phyloP scores from a whole-genome alignment of 257 asterid species.

The Mitragyna speciosa region DNA sequence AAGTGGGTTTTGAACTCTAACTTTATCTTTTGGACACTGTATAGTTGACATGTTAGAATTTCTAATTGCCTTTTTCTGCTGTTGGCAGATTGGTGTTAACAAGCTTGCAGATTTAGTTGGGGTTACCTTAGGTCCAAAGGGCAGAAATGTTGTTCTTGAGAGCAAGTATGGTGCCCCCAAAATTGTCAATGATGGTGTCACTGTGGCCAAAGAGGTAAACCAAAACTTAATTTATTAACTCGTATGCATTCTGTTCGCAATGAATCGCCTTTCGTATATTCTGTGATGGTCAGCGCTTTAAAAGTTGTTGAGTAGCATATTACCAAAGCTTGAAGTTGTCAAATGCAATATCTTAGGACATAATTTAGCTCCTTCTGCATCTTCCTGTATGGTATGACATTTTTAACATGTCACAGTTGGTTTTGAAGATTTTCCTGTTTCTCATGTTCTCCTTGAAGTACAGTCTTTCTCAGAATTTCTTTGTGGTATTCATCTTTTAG shows the following conservation, averaged over 20 bases:
- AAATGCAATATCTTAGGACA: neutral
- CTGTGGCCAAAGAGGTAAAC: constrained; percentile 86
- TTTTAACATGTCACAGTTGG: neutral
- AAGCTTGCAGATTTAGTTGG: constrained; percentile 95
- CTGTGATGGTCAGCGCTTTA: neutral
- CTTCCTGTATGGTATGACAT: neutral
- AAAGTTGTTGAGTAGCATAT: neutral
- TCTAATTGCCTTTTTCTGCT: neutral
- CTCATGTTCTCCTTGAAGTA: neutral
- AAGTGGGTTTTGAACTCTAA: constrained; percentile 32
- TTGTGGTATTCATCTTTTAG: constrained; percentile 32
- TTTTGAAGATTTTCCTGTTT: neutral
- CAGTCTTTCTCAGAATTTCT: too few relatives aligned
- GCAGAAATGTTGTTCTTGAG: constrained; percentile 93
- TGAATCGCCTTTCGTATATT: neutral
- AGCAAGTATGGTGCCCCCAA: constrained; percentile 97
- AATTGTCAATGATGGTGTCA: constrained; percentile 96
- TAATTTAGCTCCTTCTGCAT: neutral
- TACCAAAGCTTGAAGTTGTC: neutral
- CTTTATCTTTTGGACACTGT: neutral
- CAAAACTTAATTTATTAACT: neutral
- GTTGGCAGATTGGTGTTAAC: constrained; percentile 77
- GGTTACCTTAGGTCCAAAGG: constrained; percentile 97
- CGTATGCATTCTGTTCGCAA: neutral
- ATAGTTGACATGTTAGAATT: neutral